Evolutionary conservation across 2,329 filamentous ascomycete genomes (phyloP), one percentile per base, ranked within the genome.

Genomic region (Fusarium solani-melongenae): DNA sequence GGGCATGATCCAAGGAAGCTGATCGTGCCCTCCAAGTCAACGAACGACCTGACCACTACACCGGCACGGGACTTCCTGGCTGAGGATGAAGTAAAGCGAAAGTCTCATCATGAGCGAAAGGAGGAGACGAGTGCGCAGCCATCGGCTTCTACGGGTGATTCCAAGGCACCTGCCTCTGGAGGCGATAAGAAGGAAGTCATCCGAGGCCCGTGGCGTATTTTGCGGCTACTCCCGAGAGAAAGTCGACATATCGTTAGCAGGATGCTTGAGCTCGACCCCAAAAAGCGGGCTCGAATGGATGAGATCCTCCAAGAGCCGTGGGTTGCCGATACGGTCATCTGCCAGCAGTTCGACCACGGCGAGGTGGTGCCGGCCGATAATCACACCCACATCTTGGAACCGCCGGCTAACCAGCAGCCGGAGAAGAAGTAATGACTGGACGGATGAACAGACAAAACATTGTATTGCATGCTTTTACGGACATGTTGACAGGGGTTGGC

Each of bases 221-320:
- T 99, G 33, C 91, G 96, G 46, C 86, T 98, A 38, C 86, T 99
- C 11, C 96, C 96, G 1, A 89, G 96, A 68, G 96, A 98, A 83
- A 97, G 93, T 73, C 88, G 96, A 60, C 92, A 96, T 80, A 95
- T 99, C 71, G 93, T 99, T 64, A 92, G 94, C 51, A 89, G 93
- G 66, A 99, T 99, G 96, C 89, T 99, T 38, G 94, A 96, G 78
- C 88, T 98, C 59, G 91, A 98, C 77, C 94, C 95, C 0, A 92
- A 90, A 79, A 92, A 93, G 74, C 90, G 96, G 65, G 96, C 95
- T 4, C 94, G 90, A 4, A 92, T 99, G 86, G 88, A 92, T 27
- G 95, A 99, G 78, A 93, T 99, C 20, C 84, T 98, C 60, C 89
- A 92, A 24, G 96, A 99, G 80, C 91, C 92, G 17, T 99, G 96